Conservation (phyloP, 2,329 filamentous ascomycete species). For the Nigrospora osmanthi region DNA sequence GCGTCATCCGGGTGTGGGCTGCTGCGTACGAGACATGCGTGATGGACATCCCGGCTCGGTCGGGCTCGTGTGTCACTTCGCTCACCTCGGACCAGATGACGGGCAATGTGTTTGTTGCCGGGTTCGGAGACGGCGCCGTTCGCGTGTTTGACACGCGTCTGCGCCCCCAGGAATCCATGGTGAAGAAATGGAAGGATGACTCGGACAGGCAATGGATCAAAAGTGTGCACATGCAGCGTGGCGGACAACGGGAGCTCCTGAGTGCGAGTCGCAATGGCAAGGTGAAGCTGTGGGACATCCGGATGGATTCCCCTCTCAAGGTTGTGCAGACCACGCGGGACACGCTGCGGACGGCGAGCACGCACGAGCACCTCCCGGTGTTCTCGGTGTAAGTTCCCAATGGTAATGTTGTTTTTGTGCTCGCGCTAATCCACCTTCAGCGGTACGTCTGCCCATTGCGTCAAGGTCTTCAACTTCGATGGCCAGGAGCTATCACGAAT, state of each 20-base stretch:
- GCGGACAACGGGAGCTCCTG: conserved; percentile 83
- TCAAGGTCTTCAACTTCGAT: conserved; percentile 89
- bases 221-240: conserved; percentile 93
- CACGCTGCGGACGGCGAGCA: conserved; percentile 76
- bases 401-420: not conserved
- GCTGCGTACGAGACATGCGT: conserved; percentile 88
- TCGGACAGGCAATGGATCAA: conserved; percentile 81
- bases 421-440: conserved; percentile 37
- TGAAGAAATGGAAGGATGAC: conserved; percentile 95
- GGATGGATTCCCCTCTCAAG: conserved; percentile 71
- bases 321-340: conserved; percentile 69
- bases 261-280: conserved; percentile 89
- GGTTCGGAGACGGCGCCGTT: conserved; percentile 91
- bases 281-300: conserved; percentile 92
- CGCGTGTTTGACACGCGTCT: conserved; percentile 88
- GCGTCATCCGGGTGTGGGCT: conserved; percentile 94
- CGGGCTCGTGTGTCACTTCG: conserved; percentile 90
- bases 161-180: conserved; percentile 82
- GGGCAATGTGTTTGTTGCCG: conserved; percentile 90
- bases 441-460: conserved; percentile 77
- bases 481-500: conserved; percentile 72
- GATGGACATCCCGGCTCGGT: conserved; percentile 89
- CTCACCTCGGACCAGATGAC: conserved; percentile 97
- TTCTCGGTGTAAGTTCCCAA: conserved; percentile 74
- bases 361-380: conserved; percentile 93